These are phyloP conservation scores for Raphanus hybrid DNA, from an alignment of 441 rosid genomes.

Conservation along the genomic window DNA sequence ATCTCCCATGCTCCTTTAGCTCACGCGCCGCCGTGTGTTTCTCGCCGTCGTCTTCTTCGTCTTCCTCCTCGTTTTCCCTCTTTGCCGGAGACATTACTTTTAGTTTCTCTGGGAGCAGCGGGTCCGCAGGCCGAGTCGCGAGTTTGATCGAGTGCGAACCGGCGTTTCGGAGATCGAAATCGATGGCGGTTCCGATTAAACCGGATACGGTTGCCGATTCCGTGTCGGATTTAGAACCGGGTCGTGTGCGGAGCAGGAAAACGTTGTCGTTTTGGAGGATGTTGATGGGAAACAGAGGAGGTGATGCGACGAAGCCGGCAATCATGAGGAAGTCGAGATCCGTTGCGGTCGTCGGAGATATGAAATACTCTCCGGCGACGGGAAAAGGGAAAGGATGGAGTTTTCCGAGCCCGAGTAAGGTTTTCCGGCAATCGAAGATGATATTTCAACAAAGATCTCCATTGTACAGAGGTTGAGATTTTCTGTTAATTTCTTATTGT, in stretches of 20 bases:
- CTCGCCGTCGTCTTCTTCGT: conserved; percentile 41
- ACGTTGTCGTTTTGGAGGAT: conserved; percentile 58
- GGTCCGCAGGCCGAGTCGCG: conserved; percentile 55
- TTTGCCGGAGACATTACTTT: conserved; percentile 15
- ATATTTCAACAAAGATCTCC: conserved; percentile 59
- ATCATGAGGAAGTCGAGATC: conserved; percentile 68
- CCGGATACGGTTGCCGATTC: conserved; percentile 33
- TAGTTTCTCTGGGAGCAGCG: conserved; percentile 32
- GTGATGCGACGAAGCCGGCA: conserved; percentile 31
- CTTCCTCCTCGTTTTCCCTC: conserved; percentile 37
- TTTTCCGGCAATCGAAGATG: conserved; percentile 58
- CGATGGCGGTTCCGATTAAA: conserved; percentile 59
- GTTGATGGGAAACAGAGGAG: conserved; percentile 45
- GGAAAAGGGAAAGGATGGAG: conserved; percentile 54
- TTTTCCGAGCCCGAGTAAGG: conserved; percentile 67
- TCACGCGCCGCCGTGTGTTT: conserved; percentile 35
- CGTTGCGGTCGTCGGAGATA: conserved; percentile 47
- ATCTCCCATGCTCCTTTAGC: conserved; percentile 40
- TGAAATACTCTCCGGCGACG: conserved; percentile 28
- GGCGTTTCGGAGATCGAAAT: conserved; percentile 67
- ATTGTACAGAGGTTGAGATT: conserved; percentile 44
- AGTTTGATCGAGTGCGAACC: conserved; percentile 65
- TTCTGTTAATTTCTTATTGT: too few species aligned
- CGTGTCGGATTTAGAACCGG: conserved; percentile 17
- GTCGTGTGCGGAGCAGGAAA: conserved; percentile 19